Base-by-base conservation (phyloP, 805 yeast species). In the Yamadazyma insecticola region DNA sequence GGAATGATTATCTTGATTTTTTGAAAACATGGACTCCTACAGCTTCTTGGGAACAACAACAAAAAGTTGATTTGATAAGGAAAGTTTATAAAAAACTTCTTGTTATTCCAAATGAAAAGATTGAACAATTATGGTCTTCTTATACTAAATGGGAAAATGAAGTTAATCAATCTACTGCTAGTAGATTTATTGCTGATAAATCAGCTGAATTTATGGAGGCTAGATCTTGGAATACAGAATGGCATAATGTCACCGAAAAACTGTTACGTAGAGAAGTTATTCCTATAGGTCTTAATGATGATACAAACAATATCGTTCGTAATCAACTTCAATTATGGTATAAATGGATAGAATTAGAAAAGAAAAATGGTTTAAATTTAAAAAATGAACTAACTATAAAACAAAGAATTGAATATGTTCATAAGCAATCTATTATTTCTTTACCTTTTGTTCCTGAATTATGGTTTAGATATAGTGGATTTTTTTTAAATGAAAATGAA, bases 141-240 rank as follows among this genome's bases (percentile, higher is more conserved):
- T 90, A 88, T 55, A 80, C 85, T 14, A 66, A 70, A 37, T 92
- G 92, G 78, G 97, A 90, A 56, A 85, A 79, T 45, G 81, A 78
- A 22, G 60, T 78, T 13, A 83, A 82, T 48, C 66, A 81, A 21
- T 62, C 81, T 13, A 82, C 89, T 3, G 92, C 96, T 3, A 76
- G 95, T 47, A 86, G 85, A 54, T 78, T 81, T 50, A 79, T 89
- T 32, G 78, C 84, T 26, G 97, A 89, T 45, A 70, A 77, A 38
- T 82, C 94, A 9, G 78, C 84, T 3, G 81, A 77, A 10, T 92
- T 88, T 51, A 85, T 90, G 96, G 77, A 73, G 42, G 89, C 96
- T 2, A 70, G 96, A 40, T 72, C 92, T 0, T 68, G 83, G 60
- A 75, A 76, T 39, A 77, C 74, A 24, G 95, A 85, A 49, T 75